phyloP scores from a whole-genome alignment of 1,284 basidiomycete genomes.

The Melampsora americana region DNA sequence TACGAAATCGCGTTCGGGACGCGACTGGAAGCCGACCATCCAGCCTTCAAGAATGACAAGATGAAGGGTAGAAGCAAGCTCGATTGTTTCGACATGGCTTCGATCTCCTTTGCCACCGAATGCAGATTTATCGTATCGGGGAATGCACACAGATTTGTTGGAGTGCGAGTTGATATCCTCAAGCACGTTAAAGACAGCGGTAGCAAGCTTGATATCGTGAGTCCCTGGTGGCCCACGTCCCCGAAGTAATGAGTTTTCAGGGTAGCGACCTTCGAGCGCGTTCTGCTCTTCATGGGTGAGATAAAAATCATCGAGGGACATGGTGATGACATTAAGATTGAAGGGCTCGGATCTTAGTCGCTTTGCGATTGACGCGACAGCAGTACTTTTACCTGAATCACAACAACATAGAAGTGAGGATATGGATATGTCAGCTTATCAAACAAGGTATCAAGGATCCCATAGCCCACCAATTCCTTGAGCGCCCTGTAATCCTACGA shows the following conservation, averaged over 20 bases:
- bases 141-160: not conserved
- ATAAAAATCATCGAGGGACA: slow-evolving; percentile 44
- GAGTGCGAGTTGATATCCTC: slow-evolving; percentile 10
- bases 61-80: not conserved
- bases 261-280: slow-evolving; percentile 44
- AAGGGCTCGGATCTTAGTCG: not conserved
- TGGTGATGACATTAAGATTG: not conserved
- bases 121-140: slow-evolving; percentile 37
- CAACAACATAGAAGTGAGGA: not conserved
- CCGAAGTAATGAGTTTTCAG: slow-evolving; percentile 51
- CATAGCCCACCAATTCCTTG: slow-evolving; percentile 39
- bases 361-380: slow-evolving; percentile 5
- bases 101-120: slow-evolving; percentile 25
- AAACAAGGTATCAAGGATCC: not conserved
- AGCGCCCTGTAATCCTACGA: slow-evolving; percentile 33
- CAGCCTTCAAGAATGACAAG: slow-evolving; percentile 42
- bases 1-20: not conserved
- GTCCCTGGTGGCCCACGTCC: slow-evolving; percentile 55
- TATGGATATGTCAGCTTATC: not conserved
- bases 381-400: slow-evolving; percentile 21
- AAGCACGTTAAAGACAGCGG: slow-evolving; percentile 8
- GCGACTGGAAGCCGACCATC: slow-evolving; percentile 36
- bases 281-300: slow-evolving; percentile 15
- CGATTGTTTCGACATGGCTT: not conserved
- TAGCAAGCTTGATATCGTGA: slow-evolving; percentile 49